Base-by-base conservation (phyloP, 306 rosid genomes). In the Trifolium subterraneum region DNA sequence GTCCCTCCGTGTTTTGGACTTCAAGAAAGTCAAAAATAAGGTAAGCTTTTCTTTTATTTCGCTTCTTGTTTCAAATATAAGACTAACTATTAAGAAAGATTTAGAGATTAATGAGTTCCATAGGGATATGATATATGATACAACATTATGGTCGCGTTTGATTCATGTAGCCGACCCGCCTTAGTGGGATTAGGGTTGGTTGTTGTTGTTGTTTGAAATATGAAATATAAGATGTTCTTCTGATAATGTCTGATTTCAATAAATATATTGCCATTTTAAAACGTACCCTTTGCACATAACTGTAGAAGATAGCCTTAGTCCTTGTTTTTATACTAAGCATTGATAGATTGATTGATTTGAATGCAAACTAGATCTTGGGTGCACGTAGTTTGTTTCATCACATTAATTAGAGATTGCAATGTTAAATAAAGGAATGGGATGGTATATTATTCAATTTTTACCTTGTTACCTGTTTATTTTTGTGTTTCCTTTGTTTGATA, bases 1-100 rank as follows among this genome's bases (percentile, higher is more conserved):
- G 76, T 74, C 88, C 1, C 92, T 93, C 56, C 89, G 96, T 14
- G 94, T 91, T 82, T 89, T 93, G 44, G 98, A 93, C 85, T 93
- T 91, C 82, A 89, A 89, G 82, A 91, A 91, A 81, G 87, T 91
- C 55, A 93, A 85, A 79, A 79, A 70, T 81, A 93, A 89, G 92
- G 98, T 91, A 68, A 71, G 78, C 4, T 44, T 64, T 62, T 27
- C 19, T 2, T 18, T 63, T 69, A 20, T 45, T 31, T 18, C 33
- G 58, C n/a, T 55, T 64, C 14, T 27, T 78, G 1, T 27, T 29
- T 29, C 33, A 29, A 29, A 29, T 4, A 5, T 29, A 29, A 29
- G 33, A 29, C 6, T 0, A 0, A 29, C 33, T 29, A 29, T 29
- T 29, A 29, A 29, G 5, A 29, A 29, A 29, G 4, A 3, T 27